Base-by-base conservation (phyloP, 2,329 filamentous ascomycete genomes). In the Calonectria leucothoes region DNA sequence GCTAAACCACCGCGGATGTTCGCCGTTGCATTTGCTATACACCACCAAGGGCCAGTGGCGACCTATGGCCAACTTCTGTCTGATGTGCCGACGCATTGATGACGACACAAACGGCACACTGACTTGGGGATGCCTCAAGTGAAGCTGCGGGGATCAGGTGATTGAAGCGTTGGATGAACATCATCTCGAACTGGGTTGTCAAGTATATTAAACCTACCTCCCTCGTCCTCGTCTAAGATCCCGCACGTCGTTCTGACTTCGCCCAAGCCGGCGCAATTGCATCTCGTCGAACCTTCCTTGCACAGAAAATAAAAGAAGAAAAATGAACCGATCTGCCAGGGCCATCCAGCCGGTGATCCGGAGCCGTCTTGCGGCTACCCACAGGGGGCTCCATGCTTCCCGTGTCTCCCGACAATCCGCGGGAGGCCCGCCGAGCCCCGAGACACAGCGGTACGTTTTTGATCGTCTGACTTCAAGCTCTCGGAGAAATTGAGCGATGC, bases 61-160 rank as follows among this genome's bases (percentile, higher is more conserved):
- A 69, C 57, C 59, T 45, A 68, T 68, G 35, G n/a, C 48, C 76
- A 74, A 78, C 77, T 67, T 75, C 69, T 75, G 61, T 42, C 57
- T 15, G 70, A 71, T 69, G 57, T 66, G 70, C 64, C 55, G 73
- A 78, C 77, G 70, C 70, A 80, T 77, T 64, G 57, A 80, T 80
- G 78, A 80, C 78, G 78, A 74, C 74, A 80, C 69, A 69, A 64
- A 74, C 66, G 39, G 49, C 35, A 48, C 15, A 71, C 57, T 59
- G 71, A 49, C 72, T 33, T 55, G 20, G 29, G 23, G 15, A 7
- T 17, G n/a, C n/a, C 42, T 55, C 42, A 25, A 23, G 12, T 14
- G 14, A 67, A 57, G 0, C 51, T 55, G 45, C 25, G 63, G 65
- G 64, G 65, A 69, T 64, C 52, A 61, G 70, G 37, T 39, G 23